Percentiles rank a stretch among this genome's conserved stretches.
Conservation (phyloP, 192 early-diverging fungal species). For the Funneliformis mosseae region DNA sequence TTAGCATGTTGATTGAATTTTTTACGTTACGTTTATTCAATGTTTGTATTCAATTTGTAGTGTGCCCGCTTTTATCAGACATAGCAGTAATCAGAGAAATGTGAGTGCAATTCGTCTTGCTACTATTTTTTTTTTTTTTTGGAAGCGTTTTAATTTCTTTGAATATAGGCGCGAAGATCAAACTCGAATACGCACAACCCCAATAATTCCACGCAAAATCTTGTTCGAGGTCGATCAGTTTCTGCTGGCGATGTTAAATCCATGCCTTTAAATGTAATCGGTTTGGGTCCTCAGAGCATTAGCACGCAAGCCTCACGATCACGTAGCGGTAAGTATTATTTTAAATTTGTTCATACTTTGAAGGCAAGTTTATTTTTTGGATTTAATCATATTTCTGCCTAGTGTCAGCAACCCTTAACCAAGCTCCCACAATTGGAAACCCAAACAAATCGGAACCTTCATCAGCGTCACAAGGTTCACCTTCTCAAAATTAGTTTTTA, state of each 20-base stretch:
- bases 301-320: background rate
- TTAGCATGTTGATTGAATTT: no score
- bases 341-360: background rate
- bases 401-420: background rate
- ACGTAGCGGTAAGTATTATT: background rate
- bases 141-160: background rate
- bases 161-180: background rate
- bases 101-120: background rate
- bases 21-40: background rate
- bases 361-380: background rate
- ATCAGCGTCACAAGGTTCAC: background rate
- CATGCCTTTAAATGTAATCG: background rate
- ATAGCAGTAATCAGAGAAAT: background rate
- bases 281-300: background rate
- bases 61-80: conserved; percentile 4
- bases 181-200: background rate
- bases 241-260: background rate
- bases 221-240: conserved; percentile 2
- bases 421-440: background rate
- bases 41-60: background rate
- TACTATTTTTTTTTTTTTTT: background rate
- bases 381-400: background rate
- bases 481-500: background rate
- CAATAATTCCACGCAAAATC: background rate
- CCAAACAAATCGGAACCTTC: background rate